Base-by-base conservation (phyloP, 768 basidiomycete species). In the Daedalea quercina region DNA sequence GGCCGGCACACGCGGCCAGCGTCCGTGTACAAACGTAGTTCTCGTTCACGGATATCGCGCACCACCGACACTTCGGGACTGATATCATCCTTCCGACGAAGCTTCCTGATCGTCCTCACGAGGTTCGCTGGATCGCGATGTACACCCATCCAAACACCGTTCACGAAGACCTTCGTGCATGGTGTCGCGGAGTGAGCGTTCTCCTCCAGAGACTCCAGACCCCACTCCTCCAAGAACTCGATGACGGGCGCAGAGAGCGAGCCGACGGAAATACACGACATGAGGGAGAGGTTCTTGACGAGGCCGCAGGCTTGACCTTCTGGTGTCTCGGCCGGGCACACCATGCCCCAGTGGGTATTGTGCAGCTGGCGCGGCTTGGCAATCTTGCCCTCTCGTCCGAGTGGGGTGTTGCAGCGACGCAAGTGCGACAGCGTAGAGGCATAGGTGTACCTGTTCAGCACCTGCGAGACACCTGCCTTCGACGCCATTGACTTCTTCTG, bases 281-380 rank as follows among this genome's bases (percentile, higher is more conserved):
- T 95, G 59, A 98, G 82, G 0, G 96, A 91, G 53, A 99, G 73
- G 70, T 99, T 98, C 75, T 99, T 98, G 71, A 98, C 96, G 42
- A 98, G 81, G 71, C 96, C 96, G 71, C 96, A 99, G 55, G 96
- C 96, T 68, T 98, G 96, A 44, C 96, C 96, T 82, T 99, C 96
- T 1, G 96, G 96, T 3, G 96, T 99, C 69, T 99, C 96, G 35
- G 96, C 96, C 41, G 96, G 96, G 65, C 96, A 99, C 19, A 99
- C 96, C 96, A 99, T 98, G 34, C 96, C 96, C 96, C 96, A 99
- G 63, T 99, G 96, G 0, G 96, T 97, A 64, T 99, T 99, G 69
- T 99, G 96, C 51, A 99, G 75, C 63, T 99, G 96, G 62, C 96
- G 96, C 52, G 96, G 96, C 67, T 98, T 98, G 44, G 96, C 96